A percentile compares a stretch with the other conserved stretches of the same genome.
phyloP scores from a whole-genome alignment of 2,329 filamentous ascomycete genomes.

The Talaromyces amestolkiae region DNA sequence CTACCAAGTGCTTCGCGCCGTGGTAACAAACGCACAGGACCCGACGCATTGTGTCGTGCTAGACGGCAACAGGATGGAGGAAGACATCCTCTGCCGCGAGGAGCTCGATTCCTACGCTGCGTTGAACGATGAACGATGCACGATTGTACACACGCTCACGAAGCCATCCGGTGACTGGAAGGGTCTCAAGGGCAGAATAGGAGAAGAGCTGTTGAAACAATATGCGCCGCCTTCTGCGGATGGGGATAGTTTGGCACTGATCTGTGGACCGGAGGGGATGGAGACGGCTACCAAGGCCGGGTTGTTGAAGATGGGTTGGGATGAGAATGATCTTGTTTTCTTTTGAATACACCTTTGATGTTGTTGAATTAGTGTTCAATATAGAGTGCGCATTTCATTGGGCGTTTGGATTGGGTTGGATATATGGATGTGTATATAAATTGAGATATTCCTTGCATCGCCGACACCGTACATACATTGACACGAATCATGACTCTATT shows the following conservation, averaged over 20 bases:
- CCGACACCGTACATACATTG: constrained; percentile 4
- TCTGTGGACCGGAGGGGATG: constrained; percentile 76
- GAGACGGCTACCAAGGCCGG: constrained; percentile 64
- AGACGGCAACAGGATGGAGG: constrained; percentile 71
- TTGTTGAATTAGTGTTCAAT: not conserved
- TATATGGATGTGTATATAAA: constrained; percentile 11
- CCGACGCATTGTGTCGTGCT: constrained; percentile 68
- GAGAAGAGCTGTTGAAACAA: constrained; percentile 59
- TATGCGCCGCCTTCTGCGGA: constrained; percentile 45
- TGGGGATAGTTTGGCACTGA: constrained; percentile 62
- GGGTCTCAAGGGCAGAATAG: constrained; percentile 67
- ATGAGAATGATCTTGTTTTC: constrained; percentile 69
- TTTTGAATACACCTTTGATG: constrained; percentile 54
- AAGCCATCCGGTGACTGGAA: constrained; percentile 63
- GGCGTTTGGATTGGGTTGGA: constrained; percentile 5
- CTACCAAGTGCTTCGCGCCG: constrained; percentile 74
- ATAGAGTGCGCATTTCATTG: not conserved
- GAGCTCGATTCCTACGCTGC: constrained; percentile 66
- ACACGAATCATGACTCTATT: not conserved
- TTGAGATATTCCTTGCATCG: not conserved
- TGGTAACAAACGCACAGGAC: constrained; percentile 64
- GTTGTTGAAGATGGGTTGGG: constrained; percentile 65
- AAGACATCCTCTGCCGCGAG: constrained; percentile 76
- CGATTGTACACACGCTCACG: constrained; percentile 68
- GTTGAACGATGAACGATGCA: constrained; percentile 55